A percentile compares a stretch with the other conserved stretches of the same genome.
phyloP scores from a whole-genome alignment of 371 early-diverging fungal genomes.

The Mucor plumbeus region DNA sequence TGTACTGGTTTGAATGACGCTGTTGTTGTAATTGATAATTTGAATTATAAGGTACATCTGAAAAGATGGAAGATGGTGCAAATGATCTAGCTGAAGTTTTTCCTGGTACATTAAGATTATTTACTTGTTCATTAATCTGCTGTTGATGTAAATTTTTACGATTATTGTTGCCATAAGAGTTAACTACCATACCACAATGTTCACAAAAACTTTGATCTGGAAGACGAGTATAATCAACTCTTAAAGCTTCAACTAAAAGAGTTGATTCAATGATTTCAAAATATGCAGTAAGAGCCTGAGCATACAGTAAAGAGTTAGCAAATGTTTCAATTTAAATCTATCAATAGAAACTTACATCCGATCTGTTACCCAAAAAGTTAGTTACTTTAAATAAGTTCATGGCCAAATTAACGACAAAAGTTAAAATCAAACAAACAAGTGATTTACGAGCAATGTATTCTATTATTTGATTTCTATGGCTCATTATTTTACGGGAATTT shows the following conservation, averaged over 20 bases:
- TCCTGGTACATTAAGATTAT: conserved; percentile 4
- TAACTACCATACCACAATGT: conserved; percentile 42
- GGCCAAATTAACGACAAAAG: conserved; percentile 42
- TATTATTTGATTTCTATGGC: conserved; percentile 41
- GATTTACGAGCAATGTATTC: conserved; percentile 56
- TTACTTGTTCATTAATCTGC: conserved; percentile 5
- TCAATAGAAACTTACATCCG: conserved; percentile 39
- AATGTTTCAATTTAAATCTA: too few relatives aligned
- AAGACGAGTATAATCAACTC: conserved; percentile 40
- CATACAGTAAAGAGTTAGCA: too few relatives aligned
- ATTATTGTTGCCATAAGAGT: conserved; percentile 16
- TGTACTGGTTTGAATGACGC: not conserved
- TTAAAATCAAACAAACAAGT: conserved; percentile 40
- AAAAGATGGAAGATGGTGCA: conserved; percentile 5
- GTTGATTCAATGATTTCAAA: conserved; percentile 52
- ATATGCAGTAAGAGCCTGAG: conserved; percentile 47
- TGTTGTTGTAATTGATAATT: not conserved
- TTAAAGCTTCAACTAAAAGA: conserved; percentile 46
- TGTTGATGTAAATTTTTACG: conserved; percentile 5
- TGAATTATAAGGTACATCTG: conserved; percentile 8
- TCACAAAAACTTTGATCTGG: conserved; percentile 42
- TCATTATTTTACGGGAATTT: conserved; percentile 37
- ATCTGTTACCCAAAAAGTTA: conserved; percentile 41
- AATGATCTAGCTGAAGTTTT: conserved; percentile 13
- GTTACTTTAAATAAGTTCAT: conserved; percentile 54